Conservation (phyloP, 805 yeast species). For the Saccharomycopsis synnaedendra region DNA sequence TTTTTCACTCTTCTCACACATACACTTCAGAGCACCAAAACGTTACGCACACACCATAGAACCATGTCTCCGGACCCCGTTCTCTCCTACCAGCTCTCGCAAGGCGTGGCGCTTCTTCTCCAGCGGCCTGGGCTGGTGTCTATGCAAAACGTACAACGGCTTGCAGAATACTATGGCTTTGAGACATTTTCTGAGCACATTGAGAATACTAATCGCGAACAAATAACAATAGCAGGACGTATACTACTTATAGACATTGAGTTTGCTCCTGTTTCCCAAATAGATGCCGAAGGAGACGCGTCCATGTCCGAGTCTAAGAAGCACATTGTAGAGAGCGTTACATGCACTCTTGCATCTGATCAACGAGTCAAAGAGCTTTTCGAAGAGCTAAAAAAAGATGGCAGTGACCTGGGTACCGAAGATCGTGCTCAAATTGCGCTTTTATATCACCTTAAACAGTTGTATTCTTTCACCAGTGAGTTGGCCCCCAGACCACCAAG, state of each 20-base stretch:
- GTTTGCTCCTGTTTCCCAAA: constrained; percentile 14
- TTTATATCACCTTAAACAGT: no score
- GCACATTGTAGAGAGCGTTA: constrained; percentile 20
- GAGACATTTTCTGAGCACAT: constrained; percentile 5
- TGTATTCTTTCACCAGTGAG: no score
- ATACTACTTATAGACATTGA: constrained; percentile 28
- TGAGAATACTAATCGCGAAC: constrained; percentile 15
- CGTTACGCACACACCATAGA: no score
- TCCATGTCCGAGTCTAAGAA: constrained; percentile 2
- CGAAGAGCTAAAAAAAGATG: background rate
- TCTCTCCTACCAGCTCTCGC: constrained; percentile 4
- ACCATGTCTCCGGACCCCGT: constrained; percentile 4
- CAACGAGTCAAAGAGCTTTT: constrained; percentile 2
- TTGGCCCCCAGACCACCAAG: no score
- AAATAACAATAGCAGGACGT: constrained; percentile 26
- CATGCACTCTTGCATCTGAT: constrained; percentile 18
- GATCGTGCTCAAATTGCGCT: no score
- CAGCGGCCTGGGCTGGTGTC: constrained; percentile 14
- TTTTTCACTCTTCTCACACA: no score
- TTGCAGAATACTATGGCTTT: constrained; percentile 14
- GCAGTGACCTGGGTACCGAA: no score
- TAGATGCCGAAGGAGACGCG: background rate
- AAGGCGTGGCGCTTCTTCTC: constrained; percentile 1
- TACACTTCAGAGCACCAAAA: no score
- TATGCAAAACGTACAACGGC: constrained; percentile 8